A percentile compares a stretch with the other conserved stretches of the same genome.
These are phyloP conservation scores for Boehmeria nivea DNA, from an alignment of 306 rosid species.

Conservation along the genomic window DNA sequence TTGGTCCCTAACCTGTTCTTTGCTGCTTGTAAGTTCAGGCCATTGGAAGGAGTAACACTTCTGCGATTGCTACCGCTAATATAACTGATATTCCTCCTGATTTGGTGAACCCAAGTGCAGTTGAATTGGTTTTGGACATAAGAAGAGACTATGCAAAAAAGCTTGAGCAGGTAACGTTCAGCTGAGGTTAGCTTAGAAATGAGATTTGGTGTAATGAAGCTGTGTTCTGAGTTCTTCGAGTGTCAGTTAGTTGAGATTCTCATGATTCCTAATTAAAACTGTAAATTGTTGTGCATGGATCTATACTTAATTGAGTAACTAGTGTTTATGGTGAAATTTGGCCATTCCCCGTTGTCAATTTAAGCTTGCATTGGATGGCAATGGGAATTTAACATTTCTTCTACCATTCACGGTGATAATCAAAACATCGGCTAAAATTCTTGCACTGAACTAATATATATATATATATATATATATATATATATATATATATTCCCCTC, in stretches of 20 bases:
- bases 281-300: slow-evolving; percentile 1
- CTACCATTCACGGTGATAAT: no score
- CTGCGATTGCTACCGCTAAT: slow-evolving; percentile 32
- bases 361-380: no score
- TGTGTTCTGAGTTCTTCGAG: slow-evolving; percentile 6
- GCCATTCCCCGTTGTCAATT: no score
- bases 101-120: slow-evolving; percentile 65
- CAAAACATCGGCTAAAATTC: no score
- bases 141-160: slow-evolving; percentile 75
- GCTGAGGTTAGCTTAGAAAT: not conserved
- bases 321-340: no score
- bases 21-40: slow-evolving; percentile 64
- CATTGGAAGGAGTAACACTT: slow-evolving; percentile 44
- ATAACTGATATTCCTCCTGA: slow-evolving; percentile 65
- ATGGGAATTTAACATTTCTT: no score
- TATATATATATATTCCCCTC: no score
- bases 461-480: no score
- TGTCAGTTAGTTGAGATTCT: slow-evolving; percentile 12
- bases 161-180: slow-evolving; percentile 69
- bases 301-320: no score
- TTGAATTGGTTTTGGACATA: slow-evolving; percentile 68
- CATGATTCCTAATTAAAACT: slow-evolving; percentile 10
- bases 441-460: no score
- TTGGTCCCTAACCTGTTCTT: slow-evolving; percentile 14
- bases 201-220: no score